phyloP scores from a whole-genome alignment of 805 yeast species.

The Wickerhamiella cacticola region DNA sequence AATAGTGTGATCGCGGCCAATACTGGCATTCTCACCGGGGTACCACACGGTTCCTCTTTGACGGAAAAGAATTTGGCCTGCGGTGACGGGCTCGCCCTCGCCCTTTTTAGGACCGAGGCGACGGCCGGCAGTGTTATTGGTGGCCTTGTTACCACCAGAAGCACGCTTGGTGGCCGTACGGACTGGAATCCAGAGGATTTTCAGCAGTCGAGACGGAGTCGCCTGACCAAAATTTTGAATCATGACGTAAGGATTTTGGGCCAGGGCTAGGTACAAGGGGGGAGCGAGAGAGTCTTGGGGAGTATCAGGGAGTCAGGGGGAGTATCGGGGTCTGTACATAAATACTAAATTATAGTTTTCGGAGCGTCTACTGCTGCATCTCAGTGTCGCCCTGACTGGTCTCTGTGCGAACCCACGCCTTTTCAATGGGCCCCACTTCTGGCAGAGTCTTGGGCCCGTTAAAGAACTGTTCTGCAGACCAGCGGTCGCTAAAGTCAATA shows the following conservation, averaged over 20 bases:
- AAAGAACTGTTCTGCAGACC: slow-evolving; percentile 31
- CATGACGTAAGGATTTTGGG: slow-evolving; percentile 2
- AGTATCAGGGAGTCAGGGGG: too few relatives aligned
- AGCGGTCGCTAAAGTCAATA: slow-evolving; percentile 28
- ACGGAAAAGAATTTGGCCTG: slow-evolving; percentile 81
- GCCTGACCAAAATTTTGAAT: slow-evolving; percentile 3
- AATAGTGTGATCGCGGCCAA: slow-evolving; percentile 89
- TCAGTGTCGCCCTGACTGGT: neutral
- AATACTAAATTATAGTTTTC: neutral
- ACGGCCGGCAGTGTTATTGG: slow-evolving; percentile 90
- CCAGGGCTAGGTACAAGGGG: neutral
- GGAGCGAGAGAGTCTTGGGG: too few relatives aligned
- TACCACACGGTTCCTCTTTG: slow-evolving; percentile 91
- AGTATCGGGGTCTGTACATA: too few relatives aligned
- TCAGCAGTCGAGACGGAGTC: neutral
- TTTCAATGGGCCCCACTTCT: slow-evolving; percentile 26
- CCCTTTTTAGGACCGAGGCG: slow-evolving; percentile 81
- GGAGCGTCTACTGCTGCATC: neutral
- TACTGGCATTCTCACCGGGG: slow-evolving; percentile 77
- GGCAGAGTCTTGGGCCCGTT: slow-evolving; percentile 22
- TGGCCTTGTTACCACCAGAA: slow-evolving; percentile 87
- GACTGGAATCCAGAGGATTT: slow-evolving; percentile 28
- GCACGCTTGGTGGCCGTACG: slow-evolving; percentile 92
- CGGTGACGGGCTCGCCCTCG: slow-evolving; percentile 62
- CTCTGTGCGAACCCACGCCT: slow-evolving; percentile 21